Percentiles rank a stretch among this genome's conserved stretches.
Evolutionary conservation across 2,329 filamentous ascomycete genomes (phyloP).

Genomic region (Penicillium sp.): DNA sequence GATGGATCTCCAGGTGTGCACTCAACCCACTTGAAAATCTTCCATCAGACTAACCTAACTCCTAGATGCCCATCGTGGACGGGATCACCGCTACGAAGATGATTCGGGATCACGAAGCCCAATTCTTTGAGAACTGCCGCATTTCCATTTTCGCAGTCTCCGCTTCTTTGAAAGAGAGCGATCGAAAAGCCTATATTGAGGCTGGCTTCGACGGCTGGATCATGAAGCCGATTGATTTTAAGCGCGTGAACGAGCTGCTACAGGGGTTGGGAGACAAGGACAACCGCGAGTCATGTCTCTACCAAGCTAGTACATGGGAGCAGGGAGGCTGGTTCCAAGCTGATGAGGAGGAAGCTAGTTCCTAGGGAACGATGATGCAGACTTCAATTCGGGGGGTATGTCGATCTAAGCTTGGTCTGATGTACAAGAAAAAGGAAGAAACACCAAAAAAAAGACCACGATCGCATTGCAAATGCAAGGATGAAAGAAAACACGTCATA

Average conservation of each 20-base stretch:
- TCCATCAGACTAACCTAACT: background rate
- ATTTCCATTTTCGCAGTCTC: conserved; percentile 85
- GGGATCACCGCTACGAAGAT: conserved; percentile 78
- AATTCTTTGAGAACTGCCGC: conserved; percentile 42
- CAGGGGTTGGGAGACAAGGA: conserved; percentile 64
- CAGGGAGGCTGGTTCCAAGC: conserved; percentile 75
- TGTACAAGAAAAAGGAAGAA: background rate
- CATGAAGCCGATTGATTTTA: conserved; percentile 81
- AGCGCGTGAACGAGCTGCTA: conserved; percentile 66
- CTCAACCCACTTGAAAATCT: background rate
- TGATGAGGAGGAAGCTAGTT: background rate
- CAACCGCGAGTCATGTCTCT: conserved; percentile 62
- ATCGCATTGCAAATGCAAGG: conserved; percentile 3
- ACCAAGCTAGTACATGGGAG: conserved; percentile 73
- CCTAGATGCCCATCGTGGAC: conserved; percentile 87
- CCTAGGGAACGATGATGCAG: background rate
- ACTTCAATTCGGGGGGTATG: conserved; percentile 10
- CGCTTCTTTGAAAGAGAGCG: conserved; percentile 71
- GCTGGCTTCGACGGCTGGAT: conserved; percentile 92
- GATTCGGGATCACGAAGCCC: conserved; percentile 68
- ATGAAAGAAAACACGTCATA: background rate
- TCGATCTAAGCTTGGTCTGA: conserved; percentile 4
- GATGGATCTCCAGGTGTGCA: conserved; percentile 86
- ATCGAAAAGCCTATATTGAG: conserved; percentile 66
- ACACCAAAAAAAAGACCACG: conserved; percentile 5